phyloP scores from a whole-genome alignment of 2,329 filamentous ascomycete genomes.

The Ophiostoma pallidulum region DNA sequence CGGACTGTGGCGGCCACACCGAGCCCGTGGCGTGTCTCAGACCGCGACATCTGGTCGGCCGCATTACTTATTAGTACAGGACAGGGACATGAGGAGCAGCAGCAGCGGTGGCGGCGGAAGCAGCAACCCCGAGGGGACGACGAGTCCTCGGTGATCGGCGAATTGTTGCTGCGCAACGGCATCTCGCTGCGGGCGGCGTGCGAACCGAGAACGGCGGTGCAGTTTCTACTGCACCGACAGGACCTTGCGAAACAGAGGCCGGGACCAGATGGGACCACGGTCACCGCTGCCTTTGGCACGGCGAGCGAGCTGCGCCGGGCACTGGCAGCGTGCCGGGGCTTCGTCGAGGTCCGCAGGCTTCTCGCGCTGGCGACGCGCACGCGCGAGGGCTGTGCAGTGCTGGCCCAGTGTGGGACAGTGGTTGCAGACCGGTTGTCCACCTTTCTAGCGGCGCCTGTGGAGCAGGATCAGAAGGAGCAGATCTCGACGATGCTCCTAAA shows the following conservation, averaged over 20 bases:
- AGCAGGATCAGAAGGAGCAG: background rate
- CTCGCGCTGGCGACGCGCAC: conserved; percentile 17
- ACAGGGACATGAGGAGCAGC: no score
- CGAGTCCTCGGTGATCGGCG: background rate
- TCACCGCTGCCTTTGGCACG: no score
- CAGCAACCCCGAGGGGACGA: background rate
- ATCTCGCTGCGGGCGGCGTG: conserved; percentile 18
- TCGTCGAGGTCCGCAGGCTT: conserved; percentile 21
- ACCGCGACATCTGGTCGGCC: conserved; percentile 34
- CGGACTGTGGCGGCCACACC: background rate
- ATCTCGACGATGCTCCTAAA: conserved; percentile 31
- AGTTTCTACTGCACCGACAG: conserved; percentile 23
- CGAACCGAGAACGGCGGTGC: conserved; percentile 15
- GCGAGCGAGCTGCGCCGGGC: conserved; percentile 8
- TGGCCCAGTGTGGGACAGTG: conserved; percentile 7
- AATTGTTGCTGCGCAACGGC: conserved; percentile 21
- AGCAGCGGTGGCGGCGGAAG: background rate
- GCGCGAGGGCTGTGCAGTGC: conserved; percentile 13
- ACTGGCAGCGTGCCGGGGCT: conserved; percentile 10
- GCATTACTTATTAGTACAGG: no score
- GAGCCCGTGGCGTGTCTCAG: conserved; percentile 31
- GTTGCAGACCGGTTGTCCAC: background rate
- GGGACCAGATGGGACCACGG: background rate
- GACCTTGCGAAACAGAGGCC: background rate
- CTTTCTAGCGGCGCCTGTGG: background rate